Base-by-base conservation (phyloP, 1,284 basidiomycete genomes). In the Abortiporus biennis region DNA sequence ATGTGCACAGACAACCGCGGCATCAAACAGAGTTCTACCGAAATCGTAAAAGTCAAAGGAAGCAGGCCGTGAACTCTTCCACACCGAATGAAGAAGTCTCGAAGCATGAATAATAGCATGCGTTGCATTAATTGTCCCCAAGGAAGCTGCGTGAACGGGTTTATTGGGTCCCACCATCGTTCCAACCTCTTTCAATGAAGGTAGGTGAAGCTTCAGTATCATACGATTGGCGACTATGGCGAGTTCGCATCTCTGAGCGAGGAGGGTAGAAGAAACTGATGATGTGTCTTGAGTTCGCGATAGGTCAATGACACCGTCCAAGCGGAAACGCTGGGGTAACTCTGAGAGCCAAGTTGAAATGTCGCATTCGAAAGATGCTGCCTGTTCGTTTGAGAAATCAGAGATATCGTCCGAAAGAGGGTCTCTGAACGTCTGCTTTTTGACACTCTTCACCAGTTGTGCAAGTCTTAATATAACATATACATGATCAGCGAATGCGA, bases 121-220 rank as follows among this genome's bases (percentile, higher is more conserved):
- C 11, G 79, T 78, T 2, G 82, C 81, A 43, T 72, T 73, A 37
- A 82, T 65, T 23, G 72, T 70, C 4, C 76, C 74, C 16, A 76
- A 64, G 6, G 69, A 68, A 1, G 79, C 78, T 45, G 74, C 73
- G 46, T 73, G 66, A 11, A 57, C 56, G 13, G 65, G 50, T 53
- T 58, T 45, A 44, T 54, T 39, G 34, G 49, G 42, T 24, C 51
- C 42, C 19, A 54, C 46, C 44, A 13, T 25, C 16, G 11, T 32
- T 6, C 51, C 49, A 48, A 45, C 52, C 51, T 61, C 51, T 61
- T 63, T 72, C 42, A 84, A 56, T 59, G 85, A 83, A 0, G 84
- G 83, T n/a, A 78, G 55, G 55, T 81, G 85, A 6, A 77, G 64
- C 57, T 76, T 78, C 49, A 86, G 62, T 43, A 83, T 66, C 38